Base-by-base conservation (phyloP, 2,329 filamentous ascomycete species). In the Arthrobotrys musiformis region DNA sequence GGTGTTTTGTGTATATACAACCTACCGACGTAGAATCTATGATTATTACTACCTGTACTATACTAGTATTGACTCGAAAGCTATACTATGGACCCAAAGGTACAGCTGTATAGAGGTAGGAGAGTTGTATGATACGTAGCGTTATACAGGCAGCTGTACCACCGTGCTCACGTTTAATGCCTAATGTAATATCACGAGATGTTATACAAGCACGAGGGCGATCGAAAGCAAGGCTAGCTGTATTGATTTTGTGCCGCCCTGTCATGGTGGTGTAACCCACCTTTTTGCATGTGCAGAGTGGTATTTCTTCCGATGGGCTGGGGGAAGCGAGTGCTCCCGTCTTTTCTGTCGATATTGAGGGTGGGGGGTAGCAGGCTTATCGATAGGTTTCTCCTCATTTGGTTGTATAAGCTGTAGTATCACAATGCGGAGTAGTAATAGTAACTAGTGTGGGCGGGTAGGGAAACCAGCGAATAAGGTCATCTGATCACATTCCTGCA, bases 401-500 rank as follows among this genome's bases (percentile, higher is more conserved):
- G 17, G 13, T 17, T 19, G 4, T 19, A 42, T 19, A 13, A n/a
- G n/a, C n/a, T 13, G 37, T n/a, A 42, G 37, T 15, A n/a, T n/a
- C 17, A 42, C 3, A 54, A 6, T 33, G 50, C 26, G 26, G 50
- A 54, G 24, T 54, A n/a, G n/a, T n/a, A n/a, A n/a, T n/a, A n/a
- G n/a, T n/a, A n/a, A n/a, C n/a, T n/a, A n/a, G n/a, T n/a, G 7
- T 19, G 40, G 40, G n/a, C 40, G 40, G 40, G 40, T 19, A 37
- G 11, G 33, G 40, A 7, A 37, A 58, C 19, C 30, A 26, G 8
- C 54, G 33, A 40, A 58, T 58, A 15, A 58, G 30, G 30, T 50
- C 44, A 70, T 70, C 46, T 58, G 68, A 72, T 72, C 68, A 64
- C 58, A 72, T 58, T 72, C 58, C 28, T 62, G 37, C 58, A 44